phyloP scores from a whole-genome alignment of 768 basidiomycete genomes.

The Termitomyces sp. region DNA sequence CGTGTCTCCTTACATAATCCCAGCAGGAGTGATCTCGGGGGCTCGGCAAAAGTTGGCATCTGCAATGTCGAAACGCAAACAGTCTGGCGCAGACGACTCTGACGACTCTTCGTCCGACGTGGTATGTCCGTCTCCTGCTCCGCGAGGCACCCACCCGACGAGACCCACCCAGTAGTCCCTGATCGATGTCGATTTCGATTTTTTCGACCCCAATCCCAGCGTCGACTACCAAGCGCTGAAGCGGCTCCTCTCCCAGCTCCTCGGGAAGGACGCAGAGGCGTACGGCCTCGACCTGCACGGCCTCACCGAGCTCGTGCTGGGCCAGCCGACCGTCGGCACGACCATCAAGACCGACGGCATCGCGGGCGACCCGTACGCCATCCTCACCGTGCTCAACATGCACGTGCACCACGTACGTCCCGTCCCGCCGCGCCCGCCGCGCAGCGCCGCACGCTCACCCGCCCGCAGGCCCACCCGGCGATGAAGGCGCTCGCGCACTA shows the following conservation, averaged over 20 bases:
- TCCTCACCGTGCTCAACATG: conserved; percentile 79
- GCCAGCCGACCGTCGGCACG: conserved; percentile 73
- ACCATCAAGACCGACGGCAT: conserved; percentile 90
- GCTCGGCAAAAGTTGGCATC: too few species aligned
- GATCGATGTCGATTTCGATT: conserved; percentile 90
- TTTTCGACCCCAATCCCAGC: conserved; percentile 78
- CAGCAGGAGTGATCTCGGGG: too few species aligned
- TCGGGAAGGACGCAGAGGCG: conserved; percentile 66
- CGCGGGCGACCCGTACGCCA: conserved; percentile 87
- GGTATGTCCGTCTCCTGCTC: conserved; percentile 10
- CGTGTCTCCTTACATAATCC: too few species aligned
- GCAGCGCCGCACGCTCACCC: background rate
- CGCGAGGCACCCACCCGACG: background rate
- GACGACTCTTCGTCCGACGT: conserved; percentile 33
- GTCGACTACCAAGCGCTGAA: conserved; percentile 88
- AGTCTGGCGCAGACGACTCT: conserved; percentile 30
- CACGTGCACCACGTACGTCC: conserved; percentile 49
- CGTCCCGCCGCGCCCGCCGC: background rate
- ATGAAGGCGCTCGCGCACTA: conserved; percentile 70
- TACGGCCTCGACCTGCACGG: conserved; percentile 55
- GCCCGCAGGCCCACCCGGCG: conserved; percentile 57
- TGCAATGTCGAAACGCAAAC: conserved; percentile 52
- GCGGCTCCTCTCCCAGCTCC: conserved; percentile 63
- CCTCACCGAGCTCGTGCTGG: conserved; percentile 74
- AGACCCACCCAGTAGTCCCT: conserved; percentile 39